These are phyloP conservation scores for Diutina ranongensis DNA, from an alignment of 1,139 yeast species.

Conservation along the genomic window DNA sequence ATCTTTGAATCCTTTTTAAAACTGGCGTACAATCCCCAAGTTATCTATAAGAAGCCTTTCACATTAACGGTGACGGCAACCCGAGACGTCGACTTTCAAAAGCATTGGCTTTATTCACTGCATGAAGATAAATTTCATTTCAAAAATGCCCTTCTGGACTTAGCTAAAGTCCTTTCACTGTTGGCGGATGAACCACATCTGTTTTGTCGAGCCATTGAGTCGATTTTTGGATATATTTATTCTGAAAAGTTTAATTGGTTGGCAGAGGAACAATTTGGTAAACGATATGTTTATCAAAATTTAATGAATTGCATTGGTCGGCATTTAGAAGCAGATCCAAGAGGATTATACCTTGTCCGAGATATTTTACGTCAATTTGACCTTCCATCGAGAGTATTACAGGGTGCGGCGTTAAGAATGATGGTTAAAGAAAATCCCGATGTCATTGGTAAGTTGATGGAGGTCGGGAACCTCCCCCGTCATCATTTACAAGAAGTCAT, in stretches of 20 bases:
- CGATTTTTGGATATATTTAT: not conserved
- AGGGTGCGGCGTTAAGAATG: not conserved
- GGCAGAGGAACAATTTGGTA: not conserved
- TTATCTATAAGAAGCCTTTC: not conserved
- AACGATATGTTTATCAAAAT: not conserved
- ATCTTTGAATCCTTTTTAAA: not conserved
- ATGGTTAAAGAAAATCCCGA: not conserved
- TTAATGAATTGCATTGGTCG: not conserved
- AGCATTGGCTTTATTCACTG: slow-evolving; percentile 2
- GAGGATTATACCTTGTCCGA: slow-evolving; percentile 1
- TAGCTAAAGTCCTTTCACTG: not conserved
- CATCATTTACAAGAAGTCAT: not conserved
- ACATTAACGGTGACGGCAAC: not conserved
- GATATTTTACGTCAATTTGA: not conserved
- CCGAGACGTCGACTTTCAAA: not conserved
- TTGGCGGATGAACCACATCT: not conserved
- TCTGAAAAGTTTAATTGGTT: not conserved
- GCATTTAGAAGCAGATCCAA: not conserved
- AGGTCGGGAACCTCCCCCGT: not conserved
- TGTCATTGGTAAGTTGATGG: not conserved
- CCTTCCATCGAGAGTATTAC: not conserved
- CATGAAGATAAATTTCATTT: not conserved
- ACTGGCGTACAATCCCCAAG: not conserved
- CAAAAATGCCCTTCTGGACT: not conserved
- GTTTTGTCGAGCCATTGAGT: not conserved